These are phyloP conservation scores for Metschnikowia gruessii DNA, from an alignment of 805 yeast species.

Conservation along the genomic window DNA sequence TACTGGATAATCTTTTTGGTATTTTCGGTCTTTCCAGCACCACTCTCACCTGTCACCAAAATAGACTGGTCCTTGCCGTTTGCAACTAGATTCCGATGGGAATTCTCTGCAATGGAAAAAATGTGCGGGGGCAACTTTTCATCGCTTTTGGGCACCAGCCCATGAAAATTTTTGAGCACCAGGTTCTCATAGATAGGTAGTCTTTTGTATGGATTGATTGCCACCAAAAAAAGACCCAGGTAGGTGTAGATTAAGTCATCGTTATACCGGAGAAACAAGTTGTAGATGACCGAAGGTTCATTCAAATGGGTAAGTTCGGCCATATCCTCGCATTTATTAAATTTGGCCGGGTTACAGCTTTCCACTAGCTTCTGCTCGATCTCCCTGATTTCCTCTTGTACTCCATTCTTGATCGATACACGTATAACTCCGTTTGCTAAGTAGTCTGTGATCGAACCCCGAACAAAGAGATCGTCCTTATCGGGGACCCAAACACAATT, in stretches of 20 bases:
- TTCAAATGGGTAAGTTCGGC: slow-evolving; percentile 92
- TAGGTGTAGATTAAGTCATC: slow-evolving; percentile 86
- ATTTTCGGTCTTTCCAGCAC: slow-evolving; percentile 98
- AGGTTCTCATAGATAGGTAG: slow-evolving; percentile 68
- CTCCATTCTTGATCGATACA: slow-evolving; percentile 38
- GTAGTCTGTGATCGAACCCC: slow-evolving; percentile 55
- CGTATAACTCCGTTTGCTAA: slow-evolving; percentile 34
- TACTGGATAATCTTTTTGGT: slow-evolving; percentile 94
- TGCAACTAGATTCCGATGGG: slow-evolving; percentile 69
- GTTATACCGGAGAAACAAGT: slow-evolving; percentile 70
- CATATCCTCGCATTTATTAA: slow-evolving; percentile 90
- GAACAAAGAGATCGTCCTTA: slow-evolving; percentile 50
- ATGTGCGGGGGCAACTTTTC: slow-evolving; percentile 72
- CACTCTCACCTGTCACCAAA: slow-evolving; percentile 97
- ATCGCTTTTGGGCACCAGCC: slow-evolving; percentile 16
- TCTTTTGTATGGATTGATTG: slow-evolving; percentile 84
- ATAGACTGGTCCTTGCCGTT: slow-evolving; percentile 81
- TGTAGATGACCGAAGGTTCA: slow-evolving; percentile 93
- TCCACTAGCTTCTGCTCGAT: slow-evolving; percentile 46
- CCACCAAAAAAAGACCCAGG: slow-evolving; percentile 92
- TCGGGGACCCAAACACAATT: slow-evolving; percentile 82
- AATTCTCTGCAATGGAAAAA: slow-evolving; percentile 83
- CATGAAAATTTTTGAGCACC: slow-evolving; percentile 54
- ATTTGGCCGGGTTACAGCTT: slow-evolving; percentile 82
- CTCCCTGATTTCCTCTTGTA: slow-evolving; percentile 41